Percentiles rank a stretch among this genome's conserved stretches.
Evolutionary conservation across 495 filamentous ascomycete genomes (phyloP).

Genomic region (Neurospora sp.): DNA sequence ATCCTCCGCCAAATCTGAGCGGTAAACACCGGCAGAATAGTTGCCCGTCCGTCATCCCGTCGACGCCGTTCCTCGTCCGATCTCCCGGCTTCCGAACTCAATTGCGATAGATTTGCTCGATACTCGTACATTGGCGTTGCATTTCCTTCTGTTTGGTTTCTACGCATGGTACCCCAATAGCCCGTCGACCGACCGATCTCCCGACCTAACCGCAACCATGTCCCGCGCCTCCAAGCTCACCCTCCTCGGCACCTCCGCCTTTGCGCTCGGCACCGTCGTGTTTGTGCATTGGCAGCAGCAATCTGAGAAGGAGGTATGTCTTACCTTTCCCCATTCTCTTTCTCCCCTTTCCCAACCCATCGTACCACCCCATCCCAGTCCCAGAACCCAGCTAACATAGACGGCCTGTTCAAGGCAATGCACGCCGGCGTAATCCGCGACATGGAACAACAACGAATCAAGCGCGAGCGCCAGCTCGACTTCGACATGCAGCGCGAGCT

Average conservation of each 20-base stretch:
- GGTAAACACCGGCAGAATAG: conserved; percentile 8
- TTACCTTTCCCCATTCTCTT: no score
- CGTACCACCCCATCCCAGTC: no score
- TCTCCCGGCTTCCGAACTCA: not conserved
- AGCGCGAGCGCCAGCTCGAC: conserved; percentile 78
- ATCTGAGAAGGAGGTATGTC: conserved; percentile 69
- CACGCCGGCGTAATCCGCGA: conserved; percentile 90
- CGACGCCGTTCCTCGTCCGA: not conserved
- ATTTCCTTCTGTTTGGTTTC: no score
- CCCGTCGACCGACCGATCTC: no score
- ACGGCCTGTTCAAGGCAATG: conserved; percentile 53
- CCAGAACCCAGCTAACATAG: no score
- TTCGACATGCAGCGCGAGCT: conserved; percentile 83
- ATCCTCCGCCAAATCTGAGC: not conserved
- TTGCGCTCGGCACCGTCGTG: conserved; percentile 64
- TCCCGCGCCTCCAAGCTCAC: conserved; percentile 83
- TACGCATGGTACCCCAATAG: no score
- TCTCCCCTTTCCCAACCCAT: no score
- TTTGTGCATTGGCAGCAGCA: conserved; percentile 87
- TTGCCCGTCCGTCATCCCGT: not conserved
- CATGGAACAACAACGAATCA: conserved; percentile 85
- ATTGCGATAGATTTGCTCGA: no score
- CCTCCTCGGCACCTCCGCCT: conserved; percentile 62
- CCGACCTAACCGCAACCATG: conserved; percentile 41
- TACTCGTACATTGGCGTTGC: no score